Conservation (phyloP, 768 basidiomycete species). For the Boletellus emodensis region DNA sequence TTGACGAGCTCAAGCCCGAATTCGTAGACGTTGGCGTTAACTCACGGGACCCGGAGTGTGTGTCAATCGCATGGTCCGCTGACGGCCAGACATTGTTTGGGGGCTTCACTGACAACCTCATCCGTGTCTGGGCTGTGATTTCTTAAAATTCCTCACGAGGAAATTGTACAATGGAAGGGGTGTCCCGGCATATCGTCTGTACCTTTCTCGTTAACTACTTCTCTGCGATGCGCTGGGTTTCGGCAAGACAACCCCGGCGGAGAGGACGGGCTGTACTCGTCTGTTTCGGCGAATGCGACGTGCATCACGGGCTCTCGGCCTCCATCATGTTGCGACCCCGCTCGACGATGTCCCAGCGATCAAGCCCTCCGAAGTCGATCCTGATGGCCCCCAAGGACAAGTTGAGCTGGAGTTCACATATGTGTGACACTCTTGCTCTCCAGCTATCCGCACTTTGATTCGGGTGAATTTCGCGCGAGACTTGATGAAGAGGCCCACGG, state of each 20-base stretch:
- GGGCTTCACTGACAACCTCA: constrained; percentile 92
- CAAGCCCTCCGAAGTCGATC: constrained; percentile 73
- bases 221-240: neutral
- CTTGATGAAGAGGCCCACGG: neutral
- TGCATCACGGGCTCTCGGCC: constrained; percentile 29
- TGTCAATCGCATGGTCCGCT: constrained; percentile 97
- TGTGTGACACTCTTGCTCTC: constrained; percentile 66
- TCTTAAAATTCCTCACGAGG: constrained; percentile 32
- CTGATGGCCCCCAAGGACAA: constrained; percentile 56
- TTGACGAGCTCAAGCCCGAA: constrained; percentile 97
- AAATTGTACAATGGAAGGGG: constrained; percentile 18
- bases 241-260: neutral
- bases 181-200: constrained; percentile 24
- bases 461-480: constrained; percentile 3
- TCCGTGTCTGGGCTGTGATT: constrained; percentile 88
- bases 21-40: constrained; percentile 73
- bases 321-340: constrained; percentile 62
- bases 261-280: neutral
- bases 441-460: constrained; percentile 70
- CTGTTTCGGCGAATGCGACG: neutral
- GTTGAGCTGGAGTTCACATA: constrained; percentile 70
- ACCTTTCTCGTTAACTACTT: constrained; percentile 12
- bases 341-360: constrained; percentile 67
- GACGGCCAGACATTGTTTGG: constrained; percentile 97
- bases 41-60: constrained; percentile 82